Base-by-base conservation (phyloP, 2,329 filamentous ascomycete genomes). In the Penicillium crustosum region DNA sequence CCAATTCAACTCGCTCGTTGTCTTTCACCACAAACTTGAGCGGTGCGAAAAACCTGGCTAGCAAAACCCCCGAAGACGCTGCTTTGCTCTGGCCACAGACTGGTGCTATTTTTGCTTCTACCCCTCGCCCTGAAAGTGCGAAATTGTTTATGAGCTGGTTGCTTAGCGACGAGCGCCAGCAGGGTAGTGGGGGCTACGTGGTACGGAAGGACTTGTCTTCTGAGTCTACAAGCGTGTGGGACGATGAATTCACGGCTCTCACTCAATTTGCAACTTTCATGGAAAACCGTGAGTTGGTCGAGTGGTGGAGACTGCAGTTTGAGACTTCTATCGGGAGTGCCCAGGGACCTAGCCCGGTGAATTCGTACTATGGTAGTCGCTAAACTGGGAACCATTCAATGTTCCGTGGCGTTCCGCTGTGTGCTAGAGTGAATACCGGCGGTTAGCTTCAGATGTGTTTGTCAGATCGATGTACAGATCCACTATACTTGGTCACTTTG, bases 111-210 rank as follows among this genome's bases (percentile, higher is more conserved):
- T 70, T 81, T 31, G 77, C 76, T 53, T 69, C 79, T 31, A 79
- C 82, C 0, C 78, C 79, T 0, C 79, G 81, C 49, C 79, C 79
- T 0, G 80, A 83, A 66, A 75, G 75, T 33, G 79, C 82, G 29
- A 83, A 82, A 70, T 68, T 83, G 27, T 73, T 83, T 9, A 75
- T 79, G 62, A 79, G 74, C 64, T 83, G 68, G 63, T 57, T 83
- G 6, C 66, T 83, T 12, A 79, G 73, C 54, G 56, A 69, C 42
- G 55, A 57, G 10, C 39, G 39, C n/a, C 55, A 58, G 33, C 15
- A 39, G 29, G 29, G n/a, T 6, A 33, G n/a, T 3, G 27, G n/a
- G 7, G 23, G 17, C 44, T 47, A 47, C 27, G 6, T 19, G 9
- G 10, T 21, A 8, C 44, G 44, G 25, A 47, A 47, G n/a, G 44